phyloP scores from a whole-genome alignment of 345 rosid species.

The Salix caprea region DNA sequence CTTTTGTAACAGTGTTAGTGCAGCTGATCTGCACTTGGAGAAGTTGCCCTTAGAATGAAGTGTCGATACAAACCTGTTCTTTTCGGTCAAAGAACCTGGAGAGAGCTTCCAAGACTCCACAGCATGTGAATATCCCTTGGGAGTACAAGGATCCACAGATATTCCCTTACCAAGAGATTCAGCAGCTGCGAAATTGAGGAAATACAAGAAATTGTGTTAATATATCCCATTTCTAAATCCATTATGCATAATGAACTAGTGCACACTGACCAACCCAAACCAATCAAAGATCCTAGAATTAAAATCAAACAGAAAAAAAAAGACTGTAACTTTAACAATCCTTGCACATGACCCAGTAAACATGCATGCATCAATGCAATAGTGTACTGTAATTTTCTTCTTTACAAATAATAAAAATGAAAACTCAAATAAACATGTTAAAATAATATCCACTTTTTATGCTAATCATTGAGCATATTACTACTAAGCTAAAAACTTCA shows the following conservation, averaged over 20 bases:
- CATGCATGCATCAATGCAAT: not conserved
- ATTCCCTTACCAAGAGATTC: slow-evolving; percentile 35
- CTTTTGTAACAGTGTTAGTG: slow-evolving; percentile 52
- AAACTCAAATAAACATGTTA: no score
- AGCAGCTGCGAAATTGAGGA: slow-evolving; percentile 38
- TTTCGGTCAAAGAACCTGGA: slow-evolving; percentile 38
- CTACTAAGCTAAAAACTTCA: no score
- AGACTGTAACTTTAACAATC: not conserved
- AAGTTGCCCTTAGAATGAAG: slow-evolving; percentile 73
- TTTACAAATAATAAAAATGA: no score
- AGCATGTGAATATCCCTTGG: slow-evolving; percentile 53
- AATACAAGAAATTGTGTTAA: not conserved
- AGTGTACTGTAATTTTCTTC: no score
- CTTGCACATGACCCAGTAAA: not conserved
- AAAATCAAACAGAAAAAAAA: not conserved
- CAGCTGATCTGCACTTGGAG: slow-evolving; percentile 81
- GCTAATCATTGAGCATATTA: no score
- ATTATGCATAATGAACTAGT: not conserved
- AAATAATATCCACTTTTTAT: no score
- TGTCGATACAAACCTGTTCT: slow-evolving; percentile 26
- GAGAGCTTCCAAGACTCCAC: slow-evolving; percentile 30
- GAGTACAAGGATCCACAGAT: slow-evolving; percentile 73
- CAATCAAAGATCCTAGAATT: not conserved
- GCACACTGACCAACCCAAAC: not conserved
- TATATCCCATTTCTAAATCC: not conserved